Conservation (phyloP, 176 grass and related monocot species). For the Elymus sibiricus region DNA sequence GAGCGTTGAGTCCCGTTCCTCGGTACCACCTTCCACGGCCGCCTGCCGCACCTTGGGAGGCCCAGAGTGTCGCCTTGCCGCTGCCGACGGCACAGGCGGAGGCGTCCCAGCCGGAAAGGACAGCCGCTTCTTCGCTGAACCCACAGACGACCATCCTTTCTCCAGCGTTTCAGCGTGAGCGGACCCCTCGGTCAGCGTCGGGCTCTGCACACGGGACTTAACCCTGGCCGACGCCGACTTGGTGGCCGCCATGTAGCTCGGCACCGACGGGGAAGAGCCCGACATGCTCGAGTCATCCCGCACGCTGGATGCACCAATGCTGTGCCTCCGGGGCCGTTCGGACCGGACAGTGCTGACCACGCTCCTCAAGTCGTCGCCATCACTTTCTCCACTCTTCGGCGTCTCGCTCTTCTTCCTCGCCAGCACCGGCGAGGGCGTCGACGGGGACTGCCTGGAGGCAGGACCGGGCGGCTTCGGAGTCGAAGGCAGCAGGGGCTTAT, state of each 20-base stretch:
- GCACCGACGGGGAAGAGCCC: conserved; percentile 42
- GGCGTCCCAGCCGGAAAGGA: conserved; percentile 41
- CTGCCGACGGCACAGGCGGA: neutral
- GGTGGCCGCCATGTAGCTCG: conserved; percentile 62
- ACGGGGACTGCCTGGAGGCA: conserved; percentile 22
- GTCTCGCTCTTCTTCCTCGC: conserved; percentile 38
- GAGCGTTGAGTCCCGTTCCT: neutral
- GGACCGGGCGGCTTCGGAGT: conserved; percentile 24
- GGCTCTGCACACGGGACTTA: conserved; percentile 48
- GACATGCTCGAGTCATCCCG: conserved; percentile 45
- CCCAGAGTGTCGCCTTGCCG: conserved; percentile 43
- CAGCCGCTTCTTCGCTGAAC: conserved; percentile 54
- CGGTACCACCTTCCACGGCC: neutral
- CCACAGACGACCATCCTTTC: conserved; percentile 24
- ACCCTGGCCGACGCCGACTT: conserved; percentile 53
- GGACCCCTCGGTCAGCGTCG: conserved; percentile 15
- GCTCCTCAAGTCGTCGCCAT: conserved; percentile 32
- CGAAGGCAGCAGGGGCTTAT: neutral
- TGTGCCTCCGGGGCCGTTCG: conserved; percentile 47
- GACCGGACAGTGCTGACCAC: conserved; percentile 35
- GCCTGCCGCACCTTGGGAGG: conserved; percentile 48
- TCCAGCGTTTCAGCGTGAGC: conserved; percentile 18
- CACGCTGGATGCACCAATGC: conserved; percentile 25
- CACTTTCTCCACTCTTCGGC: conserved; percentile 21
- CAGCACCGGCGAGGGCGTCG: conserved; percentile 21